Percentiles rank a stretch among this genome's conserved stretches.
phyloP scores from a whole-genome alignment of 176 grass and related monocot genomes.

The Eleusine indica region DNA sequence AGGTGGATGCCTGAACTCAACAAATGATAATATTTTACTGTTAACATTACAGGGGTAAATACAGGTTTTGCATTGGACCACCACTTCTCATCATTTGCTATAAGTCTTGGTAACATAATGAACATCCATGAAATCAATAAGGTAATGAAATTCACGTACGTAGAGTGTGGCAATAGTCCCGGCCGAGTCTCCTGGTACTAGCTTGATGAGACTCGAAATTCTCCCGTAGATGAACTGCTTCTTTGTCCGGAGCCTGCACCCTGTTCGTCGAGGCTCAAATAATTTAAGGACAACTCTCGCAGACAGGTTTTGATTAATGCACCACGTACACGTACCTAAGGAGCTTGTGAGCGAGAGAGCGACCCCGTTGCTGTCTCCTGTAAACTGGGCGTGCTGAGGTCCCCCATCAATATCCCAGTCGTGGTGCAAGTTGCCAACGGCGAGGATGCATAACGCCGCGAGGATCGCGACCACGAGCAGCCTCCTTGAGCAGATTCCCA shows the following conservation, averaged over 20 bases:
- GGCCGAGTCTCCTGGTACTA: slow-evolving; percentile 63
- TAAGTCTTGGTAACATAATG: neutral
- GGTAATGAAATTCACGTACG: slow-evolving; percentile 43
- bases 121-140: neutral
- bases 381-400: slow-evolving; percentile 19
- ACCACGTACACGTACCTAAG: slow-evolving; percentile 18
- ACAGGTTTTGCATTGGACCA: no score
- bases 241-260: neutral
- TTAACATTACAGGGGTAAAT: no score
- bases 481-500: neutral
- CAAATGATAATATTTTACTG: neutral
- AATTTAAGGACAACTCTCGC: neutral
- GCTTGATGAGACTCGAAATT: slow-evolving; percentile 38
- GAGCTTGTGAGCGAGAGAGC: slow-evolving; percentile 35
- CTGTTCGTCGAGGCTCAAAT: neutral
- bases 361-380: slow-evolving; percentile 16
- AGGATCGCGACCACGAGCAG: neutral
- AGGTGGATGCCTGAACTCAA: slow-evolving; percentile 43
- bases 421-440: slow-evolving; percentile 26
- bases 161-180: slow-evolving; percentile 77
- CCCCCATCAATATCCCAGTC: slow-evolving; percentile 38
- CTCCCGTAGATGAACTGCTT: neutral
- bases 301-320: neutral
- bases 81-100: neutral
- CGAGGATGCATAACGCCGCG: neutral